These are phyloP conservation scores for Acacia concinna DNA, from an alignment of 331 rosid species.

Conservation along the genomic window DNA sequence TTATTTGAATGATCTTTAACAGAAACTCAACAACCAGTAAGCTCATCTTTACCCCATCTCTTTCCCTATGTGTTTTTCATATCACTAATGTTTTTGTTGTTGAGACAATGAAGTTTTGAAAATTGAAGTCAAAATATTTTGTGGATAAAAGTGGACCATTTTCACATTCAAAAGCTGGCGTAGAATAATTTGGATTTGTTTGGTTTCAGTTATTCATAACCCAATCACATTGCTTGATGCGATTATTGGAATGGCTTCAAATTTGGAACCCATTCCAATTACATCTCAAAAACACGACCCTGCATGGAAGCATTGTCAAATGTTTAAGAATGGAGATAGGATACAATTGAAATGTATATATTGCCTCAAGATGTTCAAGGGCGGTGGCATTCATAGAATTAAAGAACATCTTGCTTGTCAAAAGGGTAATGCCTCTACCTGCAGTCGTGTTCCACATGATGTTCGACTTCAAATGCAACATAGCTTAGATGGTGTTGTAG, in stretches of 20 bases:
- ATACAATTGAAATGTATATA: constrained; percentile 70
- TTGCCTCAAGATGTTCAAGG: constrained; percentile 69
- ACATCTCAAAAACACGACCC: constrained; percentile 90
- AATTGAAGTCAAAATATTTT: constrained; percentile 11
- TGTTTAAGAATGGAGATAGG: constrained; percentile 83
- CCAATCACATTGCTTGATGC: constrained; percentile 17
- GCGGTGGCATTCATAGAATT: constrained; percentile 88
- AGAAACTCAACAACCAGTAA: constrained; percentile 47
- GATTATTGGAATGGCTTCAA: constrained; percentile 52
- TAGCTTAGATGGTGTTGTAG: constrained; percentile 84
- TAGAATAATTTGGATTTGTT: constrained; percentile 12
- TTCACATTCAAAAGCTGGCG: background rate
- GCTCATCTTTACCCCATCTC: constrained; percentile 26
- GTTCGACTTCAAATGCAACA: constrained; percentile 70
- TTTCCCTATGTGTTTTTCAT: constrained; percentile 1
- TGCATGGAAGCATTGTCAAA: constrained; percentile 84
- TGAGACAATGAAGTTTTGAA: background rate
- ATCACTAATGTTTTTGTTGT: background rate
- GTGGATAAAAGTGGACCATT: background rate
- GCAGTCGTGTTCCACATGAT: constrained; percentile 66
- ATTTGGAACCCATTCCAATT: constrained; percentile 59
- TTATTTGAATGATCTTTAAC: background rate
- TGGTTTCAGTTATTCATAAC: constrained; percentile 6
- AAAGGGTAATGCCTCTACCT: constrained; percentile 84
- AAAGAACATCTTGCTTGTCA: constrained; percentile 88